Base-by-base conservation (phyloP, 1,139 yeast genomes). In the Candida smagusa region DNA sequence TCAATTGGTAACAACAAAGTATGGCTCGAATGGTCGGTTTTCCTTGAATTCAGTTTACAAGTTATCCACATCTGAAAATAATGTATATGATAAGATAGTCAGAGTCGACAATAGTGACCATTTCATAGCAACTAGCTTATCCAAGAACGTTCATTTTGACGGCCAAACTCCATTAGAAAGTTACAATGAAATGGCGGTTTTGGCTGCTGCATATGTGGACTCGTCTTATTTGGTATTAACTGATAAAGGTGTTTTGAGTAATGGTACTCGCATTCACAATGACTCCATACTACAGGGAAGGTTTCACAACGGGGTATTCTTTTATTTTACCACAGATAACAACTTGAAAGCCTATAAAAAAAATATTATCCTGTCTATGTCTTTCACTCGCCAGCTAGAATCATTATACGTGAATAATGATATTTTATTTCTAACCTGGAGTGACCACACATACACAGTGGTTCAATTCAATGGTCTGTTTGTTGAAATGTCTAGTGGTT, bases 1-100 rank as follows among this genome's bases (percentile, higher is more conserved):
- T 6, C 73, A 69, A 37, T 45, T 62, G 28, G 46, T 56, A 34
- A 55, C 48, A 12, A 33, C 36, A 9, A 9, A 12, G 11, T 35
- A 22, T 21, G 39, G 40, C 11, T 4, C 27, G n/a, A 5, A 16
- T 16, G 19, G 5, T 16, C 5, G 5, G 5, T 5, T 16, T 16
- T 16, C 19, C 19, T 16, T 16, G 19, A 16, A 16, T 16, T 3
- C 5, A 16, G 19, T 16, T 16, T 16, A 4, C 5, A 16, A 16
- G 19, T 4, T 16, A 16, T 16, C 19, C 19, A 16, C n/a, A n/a
- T n/a, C 19, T 16, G 19, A 16, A 16, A 16, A 5, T 16, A 16
- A 16, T 16, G 5, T 16, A 4, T 16, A 16, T 16, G 19, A 16
- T 16, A 16, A 16, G 5, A 16, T 16, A 16, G 19, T 16, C 5